Base-by-base conservation (phyloP, 2,329 filamentous ascomycete genomes). In the Elsinoe arachidis region DNA sequence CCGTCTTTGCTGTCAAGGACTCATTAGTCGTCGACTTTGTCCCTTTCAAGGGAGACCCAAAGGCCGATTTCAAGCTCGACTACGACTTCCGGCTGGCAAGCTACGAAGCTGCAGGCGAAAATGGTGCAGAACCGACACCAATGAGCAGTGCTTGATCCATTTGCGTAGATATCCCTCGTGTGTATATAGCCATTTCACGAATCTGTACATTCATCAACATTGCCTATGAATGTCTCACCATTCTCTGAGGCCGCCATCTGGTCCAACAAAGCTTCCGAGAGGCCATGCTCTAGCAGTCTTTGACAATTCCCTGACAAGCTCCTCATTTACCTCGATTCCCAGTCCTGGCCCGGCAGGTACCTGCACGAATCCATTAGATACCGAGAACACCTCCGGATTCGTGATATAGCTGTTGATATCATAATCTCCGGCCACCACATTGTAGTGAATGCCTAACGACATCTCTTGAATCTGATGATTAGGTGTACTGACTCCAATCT, bases 371-470 rank as follows among this genome's bases (percentile, higher is more conserved):
- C 64, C 64, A 6, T 65, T 61, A n/a, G 54, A 60, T 14, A 66
- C 63, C n/a, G 59, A 39, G 41, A 66, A 64, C 1, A 62, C 61
- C 35, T 63, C 62, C 1, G 63, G 57, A 23, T 66, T 62, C n/a
- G 49, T 60, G 7, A 65, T 57, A 37, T 65, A 66, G 55, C 60
- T 65, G 55, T 61, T 57, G 12, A 87, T 73, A 65, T 88, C 85
- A 63, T 82, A 76, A 2, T 80, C 76, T 1, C 80, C 83, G 0
- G 77, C 79, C 61, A 78, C 76, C 3, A 70, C 69, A 62, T 90
- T 90, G 66, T 90, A 90, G 67, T 90, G 87, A 62, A 90, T 90
- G 0, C 87, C 87, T 26, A 89, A 64, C 49, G 83, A 86, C 87
- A 90, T 89, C 68, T 90, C 86, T 65, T 88, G 83, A 30, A 90